These are phyloP conservation scores for Sporothrix curviconia DNA, from an alignment of 2,329 filamentous ascomycete genomes.

Conservation along the genomic window DNA sequence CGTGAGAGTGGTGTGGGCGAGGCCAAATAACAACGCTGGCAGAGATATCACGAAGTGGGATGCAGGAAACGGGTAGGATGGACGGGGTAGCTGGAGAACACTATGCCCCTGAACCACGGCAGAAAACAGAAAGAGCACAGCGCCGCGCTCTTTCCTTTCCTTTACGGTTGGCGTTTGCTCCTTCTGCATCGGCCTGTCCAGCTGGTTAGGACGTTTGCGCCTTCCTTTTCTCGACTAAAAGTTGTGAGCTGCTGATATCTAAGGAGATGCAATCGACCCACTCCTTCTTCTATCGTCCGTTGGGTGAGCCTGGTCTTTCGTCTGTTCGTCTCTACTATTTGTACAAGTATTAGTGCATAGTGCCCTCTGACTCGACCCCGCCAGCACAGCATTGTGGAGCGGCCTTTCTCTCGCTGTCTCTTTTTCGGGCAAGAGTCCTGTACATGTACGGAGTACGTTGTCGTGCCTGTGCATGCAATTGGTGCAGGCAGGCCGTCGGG, in stretches of 20 bases:
- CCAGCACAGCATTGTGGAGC: background rate
- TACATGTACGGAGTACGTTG: background rate
- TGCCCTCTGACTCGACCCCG: slow-evolving; percentile 14
- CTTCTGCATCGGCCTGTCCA: background rate
- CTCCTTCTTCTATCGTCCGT: slow-evolving; percentile 1
- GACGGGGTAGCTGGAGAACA: background rate
- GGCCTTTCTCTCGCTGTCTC: slow-evolving; percentile 10
- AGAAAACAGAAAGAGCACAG: background rate
- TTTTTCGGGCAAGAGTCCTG: background rate
- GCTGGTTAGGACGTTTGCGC: background rate
- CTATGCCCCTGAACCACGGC: too few species aligned
- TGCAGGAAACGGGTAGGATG: background rate
- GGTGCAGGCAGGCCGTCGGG: too few species aligned
- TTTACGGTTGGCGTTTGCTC: background rate
- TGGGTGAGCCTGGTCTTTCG: background rate
- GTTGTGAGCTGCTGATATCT: background rate
- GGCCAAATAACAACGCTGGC: background rate
- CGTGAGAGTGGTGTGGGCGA: slow-evolving; percentile 1
- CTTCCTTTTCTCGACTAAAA: background rate
- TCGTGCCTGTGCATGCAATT: slow-evolving; percentile 1
- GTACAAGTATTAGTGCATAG: too few species aligned
- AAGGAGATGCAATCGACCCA: background rate
- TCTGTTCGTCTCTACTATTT: background rate
- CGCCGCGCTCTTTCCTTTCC: background rate
- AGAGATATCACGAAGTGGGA: slow-evolving; percentile 12